phyloP scores from a whole-genome alignment of 352 stramenopile genomes.

The Elongisporangium anandrum region DNA sequence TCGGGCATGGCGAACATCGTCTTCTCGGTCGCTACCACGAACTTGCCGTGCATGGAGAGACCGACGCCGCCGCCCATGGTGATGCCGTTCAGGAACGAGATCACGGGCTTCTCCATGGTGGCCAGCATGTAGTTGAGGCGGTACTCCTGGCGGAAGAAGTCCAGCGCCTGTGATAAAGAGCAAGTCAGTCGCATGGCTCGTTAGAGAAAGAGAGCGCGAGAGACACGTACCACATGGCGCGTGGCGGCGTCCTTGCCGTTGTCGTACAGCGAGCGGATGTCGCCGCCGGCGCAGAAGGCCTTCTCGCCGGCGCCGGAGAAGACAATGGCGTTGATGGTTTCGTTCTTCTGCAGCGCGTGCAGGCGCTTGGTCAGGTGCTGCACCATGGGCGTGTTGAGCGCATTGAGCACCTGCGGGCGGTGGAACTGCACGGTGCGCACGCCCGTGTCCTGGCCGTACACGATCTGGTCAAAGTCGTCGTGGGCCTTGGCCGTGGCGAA shows the following conservation, averaged over 20 bases:
- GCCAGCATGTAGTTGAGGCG: slow-evolving; percentile 89
- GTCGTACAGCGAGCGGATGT: slow-evolving; percentile 91
- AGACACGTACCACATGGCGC: slow-evolving; percentile 38
- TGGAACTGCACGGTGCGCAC: slow-evolving; percentile 88
- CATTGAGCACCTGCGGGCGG: slow-evolving; percentile 90
- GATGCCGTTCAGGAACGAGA: slow-evolving; percentile 97
- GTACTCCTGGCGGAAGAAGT: slow-evolving; percentile 97
- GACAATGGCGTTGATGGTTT: slow-evolving; percentile 74
- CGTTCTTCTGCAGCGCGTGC: slow-evolving; percentile 72
- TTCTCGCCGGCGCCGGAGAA: slow-evolving; percentile 79
- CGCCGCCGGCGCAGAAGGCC: slow-evolving; percentile 94
- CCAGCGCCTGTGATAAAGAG: slow-evolving; percentile 26
- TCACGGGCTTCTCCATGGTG: slow-evolving; percentile 80
- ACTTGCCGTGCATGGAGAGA: slow-evolving; percentile 95
- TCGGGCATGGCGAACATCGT: slow-evolving; percentile 99
- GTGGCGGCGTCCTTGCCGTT: slow-evolving; percentile 69
- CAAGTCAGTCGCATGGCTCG: neutral
- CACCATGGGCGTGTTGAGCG: slow-evolving; percentile 90
- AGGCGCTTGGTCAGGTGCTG: slow-evolving; percentile 86
- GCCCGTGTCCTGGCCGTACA: slow-evolving; percentile 74
- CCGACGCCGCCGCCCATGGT: slow-evolving; percentile 99
- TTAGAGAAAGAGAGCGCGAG: neutral
- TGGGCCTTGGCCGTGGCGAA: slow-evolving; percentile 25
- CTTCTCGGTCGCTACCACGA: slow-evolving; percentile 96
- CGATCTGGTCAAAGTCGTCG: slow-evolving; percentile 60